These are phyloP conservation scores for Haplosporangium sp. DNA, from an alignment of 371 early-diverging fungal genomes.

Conservation along the genomic window DNA sequence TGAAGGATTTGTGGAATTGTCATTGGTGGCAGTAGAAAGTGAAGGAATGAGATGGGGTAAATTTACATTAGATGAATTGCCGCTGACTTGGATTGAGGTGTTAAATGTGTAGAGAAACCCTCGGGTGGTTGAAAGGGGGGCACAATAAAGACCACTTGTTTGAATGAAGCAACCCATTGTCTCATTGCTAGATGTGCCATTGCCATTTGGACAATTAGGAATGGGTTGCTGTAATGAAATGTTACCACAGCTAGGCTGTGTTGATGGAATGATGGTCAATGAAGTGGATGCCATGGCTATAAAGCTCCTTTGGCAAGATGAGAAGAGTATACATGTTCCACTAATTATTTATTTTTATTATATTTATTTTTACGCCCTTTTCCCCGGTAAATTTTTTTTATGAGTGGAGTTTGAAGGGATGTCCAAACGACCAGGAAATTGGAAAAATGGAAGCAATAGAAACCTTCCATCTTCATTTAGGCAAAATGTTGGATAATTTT, in stretches of 20 bases:
- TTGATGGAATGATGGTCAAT: conserved; percentile 29
- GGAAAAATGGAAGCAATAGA: neutral
- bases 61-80: neutral
- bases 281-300: conserved; percentile 18
- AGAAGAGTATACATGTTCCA: neutral
- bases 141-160: conserved; percentile 33
- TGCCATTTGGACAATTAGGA: conserved; percentile 22
- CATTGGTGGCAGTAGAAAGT: conserved; percentile 23
- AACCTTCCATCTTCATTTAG: neutral
- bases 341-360: neutral
- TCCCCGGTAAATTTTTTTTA: too few relatives aligned
- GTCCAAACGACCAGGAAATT: neutral
- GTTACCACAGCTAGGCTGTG: conserved; percentile 34
- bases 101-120: conserved; percentile 37
- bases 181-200: conserved; percentile 4
- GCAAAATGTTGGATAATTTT: too few relatives aligned
- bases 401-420: neutral
- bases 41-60: conserved; percentile 9
- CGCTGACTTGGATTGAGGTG: neutral
- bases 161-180: conserved; percentile 43
- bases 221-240: conserved; percentile 15
- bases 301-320: neutral
- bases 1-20: conserved; percentile 19
- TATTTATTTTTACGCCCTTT: neutral
- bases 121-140: conserved; percentile 44